Conservation (phyloP, 2,329 filamentous ascomycete species). For the Chaetoscypha palmicola region DNA sequence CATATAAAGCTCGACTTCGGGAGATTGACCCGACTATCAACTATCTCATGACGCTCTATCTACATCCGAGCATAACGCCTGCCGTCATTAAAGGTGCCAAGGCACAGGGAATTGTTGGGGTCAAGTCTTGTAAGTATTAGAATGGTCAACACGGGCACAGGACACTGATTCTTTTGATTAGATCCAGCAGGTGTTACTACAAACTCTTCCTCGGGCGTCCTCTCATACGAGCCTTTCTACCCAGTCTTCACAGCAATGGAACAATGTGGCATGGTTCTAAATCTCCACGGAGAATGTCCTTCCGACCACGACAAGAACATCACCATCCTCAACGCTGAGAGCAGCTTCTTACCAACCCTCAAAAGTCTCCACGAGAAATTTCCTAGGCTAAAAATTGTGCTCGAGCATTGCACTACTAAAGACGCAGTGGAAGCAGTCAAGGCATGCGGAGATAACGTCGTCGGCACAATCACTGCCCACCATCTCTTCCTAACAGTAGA, state of each 20-base stretch:
- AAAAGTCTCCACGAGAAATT: constrained; percentile 66
- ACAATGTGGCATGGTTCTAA: constrained; percentile 71
- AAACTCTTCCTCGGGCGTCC: constrained; percentile 62
- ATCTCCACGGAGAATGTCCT: constrained; percentile 85
- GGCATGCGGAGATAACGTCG: constrained; percentile 70
- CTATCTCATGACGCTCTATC: constrained; percentile 66
- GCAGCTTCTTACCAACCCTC: constrained; percentile 74
- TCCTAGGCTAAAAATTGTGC: constrained; percentile 60
- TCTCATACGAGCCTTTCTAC: constrained; percentile 64
- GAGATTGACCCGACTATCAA: constrained; percentile 54
- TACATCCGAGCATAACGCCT: constrained; percentile 23
- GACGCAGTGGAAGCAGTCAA: constrained; percentile 73
- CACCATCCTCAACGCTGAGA: constrained; percentile 62
- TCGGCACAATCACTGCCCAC: constrained; percentile 36
- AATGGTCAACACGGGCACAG: background rate
- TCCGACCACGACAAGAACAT: constrained; percentile 35
- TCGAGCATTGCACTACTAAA: constrained; percentile 84
- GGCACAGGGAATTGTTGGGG: constrained; percentile 25
- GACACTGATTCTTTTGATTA: background rate
- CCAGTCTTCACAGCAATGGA: constrained; percentile 88
- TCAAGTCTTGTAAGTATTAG: constrained; percentile 20
- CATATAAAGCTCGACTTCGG: constrained; percentile 56
- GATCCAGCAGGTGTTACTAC: constrained; percentile 54
- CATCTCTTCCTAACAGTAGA: constrained; percentile 58
- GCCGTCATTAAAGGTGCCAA: constrained; percentile 24